phyloP scores from a whole-genome alignment of 768 basidiomycete species.

The Strobilomyces confusus region DNA sequence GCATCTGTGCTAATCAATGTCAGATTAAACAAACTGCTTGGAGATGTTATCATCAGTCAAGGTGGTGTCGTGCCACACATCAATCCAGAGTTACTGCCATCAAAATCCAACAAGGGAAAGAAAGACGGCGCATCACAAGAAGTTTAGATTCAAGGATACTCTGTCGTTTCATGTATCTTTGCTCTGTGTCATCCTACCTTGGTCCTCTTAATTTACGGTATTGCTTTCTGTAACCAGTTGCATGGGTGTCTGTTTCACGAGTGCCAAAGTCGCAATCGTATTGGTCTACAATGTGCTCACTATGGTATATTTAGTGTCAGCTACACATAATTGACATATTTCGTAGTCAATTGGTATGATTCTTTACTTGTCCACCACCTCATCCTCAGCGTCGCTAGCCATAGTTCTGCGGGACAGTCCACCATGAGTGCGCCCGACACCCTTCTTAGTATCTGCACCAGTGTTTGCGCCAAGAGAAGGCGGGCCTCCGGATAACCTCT shows the following conservation, averaged over 20 bases:
- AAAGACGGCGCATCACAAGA: constrained; percentile 50
- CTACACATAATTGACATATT: not conserved
- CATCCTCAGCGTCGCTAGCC: constrained; percentile 82
- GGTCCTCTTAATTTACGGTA: constrained; percentile 30
- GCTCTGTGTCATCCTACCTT: constrained; percentile 24
- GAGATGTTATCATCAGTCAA: constrained; percentile 65
- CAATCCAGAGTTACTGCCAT: constrained; percentile 44
- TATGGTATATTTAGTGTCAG: too few relatives aligned
- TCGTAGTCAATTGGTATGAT: not conserved
- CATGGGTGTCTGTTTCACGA: too few relatives aligned
- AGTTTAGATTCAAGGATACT: constrained; percentile 32
- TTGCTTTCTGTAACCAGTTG: constrained; percentile 19
- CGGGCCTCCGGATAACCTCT: constrained; percentile 42
- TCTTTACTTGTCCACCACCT: constrained; percentile 42
- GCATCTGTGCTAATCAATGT: not conserved
- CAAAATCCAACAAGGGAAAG: constrained; percentile 44
- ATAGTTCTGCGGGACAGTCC: constrained; percentile 70
- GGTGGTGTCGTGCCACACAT: constrained; percentile 76
- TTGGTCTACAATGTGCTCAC: too few relatives aligned
- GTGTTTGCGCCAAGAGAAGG: constrained; percentile 12
- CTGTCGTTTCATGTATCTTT: constrained; percentile 4
- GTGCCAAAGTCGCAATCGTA: not conserved
- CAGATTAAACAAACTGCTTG: constrained; percentile 55
- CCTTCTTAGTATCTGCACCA: constrained; percentile 29
- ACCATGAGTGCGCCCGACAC: constrained; percentile 43